Evolutionary conservation across 2,329 filamentous ascomycete species (phyloP).

Genomic region (Coleophoma crateriformis): DNA sequence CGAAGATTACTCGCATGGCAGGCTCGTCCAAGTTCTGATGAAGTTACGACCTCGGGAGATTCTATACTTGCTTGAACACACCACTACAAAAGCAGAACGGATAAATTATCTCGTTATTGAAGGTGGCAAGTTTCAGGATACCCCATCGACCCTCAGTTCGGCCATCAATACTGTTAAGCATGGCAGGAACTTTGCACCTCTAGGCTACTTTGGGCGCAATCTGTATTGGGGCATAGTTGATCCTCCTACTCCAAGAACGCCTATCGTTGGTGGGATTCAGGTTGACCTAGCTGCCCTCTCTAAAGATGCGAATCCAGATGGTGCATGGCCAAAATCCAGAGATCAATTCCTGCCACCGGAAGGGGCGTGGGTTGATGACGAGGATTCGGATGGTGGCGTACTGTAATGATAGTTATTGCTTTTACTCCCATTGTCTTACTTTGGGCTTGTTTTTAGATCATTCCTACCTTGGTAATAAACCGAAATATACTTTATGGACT

Average conservation of each 20-base stretch:
- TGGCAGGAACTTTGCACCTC: not conserved
- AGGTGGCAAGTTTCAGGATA: constrained; percentile 16
- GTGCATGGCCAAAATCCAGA: not conserved
- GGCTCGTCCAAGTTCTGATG: constrained; percentile 18
- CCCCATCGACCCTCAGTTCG: constrained; percentile 17
- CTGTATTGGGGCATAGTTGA: not conserved
- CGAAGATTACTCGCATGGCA: constrained; percentile 16
- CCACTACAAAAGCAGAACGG: constrained; percentile 20
- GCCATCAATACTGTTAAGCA: not conserved
- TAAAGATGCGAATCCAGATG: not conserved
- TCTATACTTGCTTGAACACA: constrained; percentile 21
- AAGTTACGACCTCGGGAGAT: constrained; percentile 21
- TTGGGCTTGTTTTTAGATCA: too few relatives aligned
- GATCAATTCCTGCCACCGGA: not conserved
- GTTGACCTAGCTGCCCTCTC: not conserved
- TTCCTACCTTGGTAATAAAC: too few relatives aligned
- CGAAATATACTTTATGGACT: too few relatives aligned
- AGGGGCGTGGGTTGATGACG: not conserved
- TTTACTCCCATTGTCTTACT: too few relatives aligned
- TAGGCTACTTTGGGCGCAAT: not conserved
- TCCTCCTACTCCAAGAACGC: not conserved
- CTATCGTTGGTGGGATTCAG: too few relatives aligned
- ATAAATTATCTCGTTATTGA: constrained; percentile 17
- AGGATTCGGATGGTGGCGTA: not conserved
- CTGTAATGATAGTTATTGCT: too few relatives aligned